A percentile compares a stretch with the other conserved stretches of the same genome.
phyloP scores from a whole-genome alignment of 306 rosid species.

The Lagenaria siceraria region DNA sequence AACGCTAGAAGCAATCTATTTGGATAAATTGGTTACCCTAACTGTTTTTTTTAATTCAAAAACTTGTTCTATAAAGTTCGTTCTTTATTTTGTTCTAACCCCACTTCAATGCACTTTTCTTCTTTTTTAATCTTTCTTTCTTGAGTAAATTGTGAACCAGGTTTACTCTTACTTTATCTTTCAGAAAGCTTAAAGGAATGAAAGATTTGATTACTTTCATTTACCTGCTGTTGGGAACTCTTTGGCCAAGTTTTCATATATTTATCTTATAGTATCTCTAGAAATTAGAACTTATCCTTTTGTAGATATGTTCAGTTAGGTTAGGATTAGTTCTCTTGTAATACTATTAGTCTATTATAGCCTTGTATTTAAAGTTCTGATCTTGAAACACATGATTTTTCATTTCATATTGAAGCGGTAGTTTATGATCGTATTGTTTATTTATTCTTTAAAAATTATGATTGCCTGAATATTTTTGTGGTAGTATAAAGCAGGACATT shows the following conservation, averaged over 20 bases:
- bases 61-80: neutral
- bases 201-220: neutral
- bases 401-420: no score
- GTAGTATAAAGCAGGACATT: neutral
- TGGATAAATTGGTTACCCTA: neutral
- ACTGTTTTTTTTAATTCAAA: neutral
- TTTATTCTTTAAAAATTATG: no score
- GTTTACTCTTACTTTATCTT: neutral
- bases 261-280: neutral
- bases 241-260: neutral
- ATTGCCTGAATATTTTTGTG: neutral
- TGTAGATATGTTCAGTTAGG: neutral
- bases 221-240: neutral
- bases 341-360: neutral
- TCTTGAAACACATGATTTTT: no score
- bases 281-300: neutral
- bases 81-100: neutral
- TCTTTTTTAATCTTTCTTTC: neutral
- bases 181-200: neutral
- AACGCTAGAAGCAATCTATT: neutral
- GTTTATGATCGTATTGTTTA: no score
- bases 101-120: neutral
- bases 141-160: neutral
- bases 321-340: neutral
- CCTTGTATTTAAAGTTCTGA: no score